Base-by-base conservation (phyloP, 768 basidiomycete genomes). In the Krasilnikovozyma curviuscula region DNA sequence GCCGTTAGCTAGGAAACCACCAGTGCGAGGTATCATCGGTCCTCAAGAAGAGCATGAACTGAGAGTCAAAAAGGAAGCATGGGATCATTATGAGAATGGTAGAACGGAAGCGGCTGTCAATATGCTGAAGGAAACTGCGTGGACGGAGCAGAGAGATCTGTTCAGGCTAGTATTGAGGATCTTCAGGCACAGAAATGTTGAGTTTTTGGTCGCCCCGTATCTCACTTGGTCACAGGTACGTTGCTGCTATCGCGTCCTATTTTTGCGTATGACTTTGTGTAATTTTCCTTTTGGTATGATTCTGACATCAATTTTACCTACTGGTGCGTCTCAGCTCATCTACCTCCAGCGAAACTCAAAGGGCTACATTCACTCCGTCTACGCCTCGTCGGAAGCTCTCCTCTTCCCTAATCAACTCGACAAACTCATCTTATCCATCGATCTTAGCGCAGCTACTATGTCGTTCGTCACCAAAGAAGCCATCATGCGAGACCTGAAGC, bases 161-260 rank as follows among this genome's bases (percentile, higher is more conserved):
- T 83, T 91, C 79, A 76, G 88, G 61, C 75, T 83, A 69, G 78
- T 97, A 7, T 68, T 93, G 57, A 72, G 89, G 50, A 81, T 89
- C 44, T 93, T 97, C 66, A 77, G 84, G 61, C 83, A 95, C 66
- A 72, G 91, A 38, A 83, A 83, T 56, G 88, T 93, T 50, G 91
- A 97, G 67, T 97, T 88, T 61, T 73, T 97, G 40, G 78, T 95
- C 50, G 89, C 93, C 39, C 93, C 93, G 10, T 97, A 97, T 65
- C 70, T 84, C 45, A 80, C 88, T 30, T 86, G 83, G 79, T 82
- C 91, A 38, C 91, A 97, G 75, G 89, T 89, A 61, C 57, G 80
- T 71, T 35, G 6, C 2, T 12, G 8, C 16, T 14, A 16, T 40
- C n/a, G 5, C 18, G 29, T 10, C n/a, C 19, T 31, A 33, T 24